Percentiles rank a stretch among this genome's conserved stretches.
Evolutionary conservation across 139 green algal genomes (phyloP).

Genomic region (Auxenochlorella pyrenoidosa): DNA sequence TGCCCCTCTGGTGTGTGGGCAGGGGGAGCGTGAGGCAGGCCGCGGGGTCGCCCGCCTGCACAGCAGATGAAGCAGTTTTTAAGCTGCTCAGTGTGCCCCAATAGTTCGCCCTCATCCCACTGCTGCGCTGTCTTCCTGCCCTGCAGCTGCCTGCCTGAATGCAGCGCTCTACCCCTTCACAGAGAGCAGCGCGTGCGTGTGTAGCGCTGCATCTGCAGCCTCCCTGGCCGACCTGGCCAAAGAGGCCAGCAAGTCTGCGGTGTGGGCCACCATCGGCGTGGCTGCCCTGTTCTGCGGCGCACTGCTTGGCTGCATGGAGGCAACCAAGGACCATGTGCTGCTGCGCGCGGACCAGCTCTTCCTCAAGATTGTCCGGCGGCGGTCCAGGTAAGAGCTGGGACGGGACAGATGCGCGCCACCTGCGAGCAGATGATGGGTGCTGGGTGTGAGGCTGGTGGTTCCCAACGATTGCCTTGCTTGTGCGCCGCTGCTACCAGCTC

Average conservation of each 20-base stretch:
- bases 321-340: neutral
- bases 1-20: slow-evolving; percentile 21
- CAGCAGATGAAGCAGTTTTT: no score
- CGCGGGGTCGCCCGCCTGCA: no score
- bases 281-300: slow-evolving; percentile 2
- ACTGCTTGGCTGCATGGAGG: slow-evolving; percentile 15
- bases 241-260: neutral
- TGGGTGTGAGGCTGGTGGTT: no score
- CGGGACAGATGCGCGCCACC: no score
- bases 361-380: slow-evolving; percentile 12
- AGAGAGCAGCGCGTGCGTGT: slow-evolving; percentile 34
- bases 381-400: neutral
- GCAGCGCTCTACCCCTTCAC: slow-evolving; percentile 31
- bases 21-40: no score
- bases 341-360: slow-evolving; percentile 18
- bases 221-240: neutral
- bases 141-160: slow-evolving; percentile 40
- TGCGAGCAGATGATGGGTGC: no score
- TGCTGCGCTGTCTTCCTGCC: neutral
- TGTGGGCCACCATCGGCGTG: neutral
- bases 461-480: no score
- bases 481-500: no score
- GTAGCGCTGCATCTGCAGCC: neutral
- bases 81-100: no score
- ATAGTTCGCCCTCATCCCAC: neutral